Base-by-base conservation (phyloP, 2,329 filamentous ascomycete genomes). In the Celoporthe dispersa region DNA sequence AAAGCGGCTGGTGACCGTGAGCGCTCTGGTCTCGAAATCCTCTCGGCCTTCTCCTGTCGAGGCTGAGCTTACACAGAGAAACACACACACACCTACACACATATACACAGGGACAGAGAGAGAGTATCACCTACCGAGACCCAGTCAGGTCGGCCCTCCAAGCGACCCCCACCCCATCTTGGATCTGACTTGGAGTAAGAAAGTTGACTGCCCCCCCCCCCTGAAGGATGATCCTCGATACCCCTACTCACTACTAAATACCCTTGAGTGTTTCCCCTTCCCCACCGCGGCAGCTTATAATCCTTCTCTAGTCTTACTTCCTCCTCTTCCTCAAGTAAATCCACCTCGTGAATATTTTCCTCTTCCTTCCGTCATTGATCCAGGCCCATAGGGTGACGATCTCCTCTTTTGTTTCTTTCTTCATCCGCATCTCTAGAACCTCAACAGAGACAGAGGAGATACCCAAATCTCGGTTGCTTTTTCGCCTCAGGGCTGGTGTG, bases 251-350 rank as follows among this genome's bases (percentile, higher is more conserved):
- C 22, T 48, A 22, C 44, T n/a, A 48, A 9, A 48, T 57, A 57
- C 6, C 25, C 53, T 57, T 33, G 53, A 31, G 25, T 57, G 53
- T 57, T 57, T 31, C 53, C 28, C 53, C 25, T 31, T 57, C 53
- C 53, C 53, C 53, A 57, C 53, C 14, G 19, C 53, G 28, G 53
- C 53, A 57, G 12, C 53, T 31, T 57, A 57, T 57, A 57, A 57
- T 57, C 53, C 53, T 31, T 57, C 53, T 31, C 14, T 25, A 19
- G 44, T 48, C 22, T n/a, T 48, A n/a, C 51, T 28, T 31, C 53
- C 28, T 16, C 53, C 53, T 31, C 28, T 31, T 31, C 53, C 53
- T 57, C 53, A 4, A 55, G n/a, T 2, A 55, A 33, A 57, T 48
- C 44, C 53, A 31, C 53, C 14, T 19, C 53, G 3, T 19, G 16